Conservation (phyloP, 2,329 filamentous ascomycete species). For the Tolypocladium guangdongense region DNA sequence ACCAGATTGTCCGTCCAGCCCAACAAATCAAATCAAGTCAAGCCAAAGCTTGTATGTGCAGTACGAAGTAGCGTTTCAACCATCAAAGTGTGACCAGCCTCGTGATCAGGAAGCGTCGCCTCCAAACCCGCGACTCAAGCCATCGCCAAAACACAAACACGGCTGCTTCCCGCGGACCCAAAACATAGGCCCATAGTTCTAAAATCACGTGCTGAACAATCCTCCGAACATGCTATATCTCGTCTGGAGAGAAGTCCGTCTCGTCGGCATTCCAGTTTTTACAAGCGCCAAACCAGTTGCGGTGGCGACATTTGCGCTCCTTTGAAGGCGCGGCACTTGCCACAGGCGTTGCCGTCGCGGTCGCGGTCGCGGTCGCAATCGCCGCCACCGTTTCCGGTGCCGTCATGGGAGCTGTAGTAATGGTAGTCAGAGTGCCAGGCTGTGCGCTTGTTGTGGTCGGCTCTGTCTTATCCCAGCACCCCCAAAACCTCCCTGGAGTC, state of each 20-base stretch:
- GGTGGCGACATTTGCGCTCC: conserved; percentile 20
- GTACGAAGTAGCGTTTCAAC: background rate
- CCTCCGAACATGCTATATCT: conserved; percentile 14
- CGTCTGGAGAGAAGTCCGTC: conserved; percentile 16
- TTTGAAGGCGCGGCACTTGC: conserved; percentile 12
- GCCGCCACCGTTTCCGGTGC: conserved; percentile 18
- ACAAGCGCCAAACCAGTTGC: conserved; percentile 32
- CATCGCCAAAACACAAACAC: background rate
- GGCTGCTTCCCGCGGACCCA: background rate
- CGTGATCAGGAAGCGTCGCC: background rate
- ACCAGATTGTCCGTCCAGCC: background rate
- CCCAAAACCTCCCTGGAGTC: conserved; percentile 46
- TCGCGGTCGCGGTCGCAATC: conserved; percentile 17
- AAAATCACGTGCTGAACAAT: background rate
- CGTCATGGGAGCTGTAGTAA: conserved; percentile 17
- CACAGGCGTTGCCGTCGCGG: conserved; percentile 14
- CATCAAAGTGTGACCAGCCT: background rate
- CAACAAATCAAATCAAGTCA: background rate
- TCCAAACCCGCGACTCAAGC: background rate
- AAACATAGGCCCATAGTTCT: background rate
- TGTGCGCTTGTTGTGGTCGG: conserved; percentile 11
- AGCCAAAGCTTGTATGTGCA: background rate
- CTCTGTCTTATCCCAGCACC: conserved; percentile 35
- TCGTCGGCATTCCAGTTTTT: conserved; percentile 22
- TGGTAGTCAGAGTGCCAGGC: conserved; percentile 13